phyloP scores from a whole-genome alignment of 805 yeast species.

The Lipomyces yamadae region DNA sequence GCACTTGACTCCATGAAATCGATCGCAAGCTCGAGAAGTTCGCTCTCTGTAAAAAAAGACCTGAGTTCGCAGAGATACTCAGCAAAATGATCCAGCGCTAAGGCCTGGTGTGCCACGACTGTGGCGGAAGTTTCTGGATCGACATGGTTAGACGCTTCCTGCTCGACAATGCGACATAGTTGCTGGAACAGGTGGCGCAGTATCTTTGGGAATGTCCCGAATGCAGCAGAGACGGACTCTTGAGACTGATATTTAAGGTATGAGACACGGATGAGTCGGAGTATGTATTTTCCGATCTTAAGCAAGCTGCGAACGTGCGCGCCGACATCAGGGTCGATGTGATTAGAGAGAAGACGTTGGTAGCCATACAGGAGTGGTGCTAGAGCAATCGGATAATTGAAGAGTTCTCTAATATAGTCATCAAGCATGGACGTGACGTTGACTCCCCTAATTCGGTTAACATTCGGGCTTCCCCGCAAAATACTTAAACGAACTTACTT shows the following conservation, averaged over 20 bases:
- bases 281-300: conserved; percentile 23
- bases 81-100: conserved; percentile 24
- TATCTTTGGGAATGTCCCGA: conserved; percentile 16
- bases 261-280: conserved; percentile 28
- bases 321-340: conserved; percentile 16
- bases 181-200: conserved; percentile 15
- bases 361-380: conserved; percentile 28
- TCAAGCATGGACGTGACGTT: conserved; percentile 28
- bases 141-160: conserved; percentile 4
- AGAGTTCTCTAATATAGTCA: conserved; percentile 39
- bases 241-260: conserved; percentile 32
- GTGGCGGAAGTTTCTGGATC: neutral
- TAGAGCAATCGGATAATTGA: conserved; percentile 38
- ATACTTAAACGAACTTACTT: conserved; percentile 9
- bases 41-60: conserved; percentile 46
- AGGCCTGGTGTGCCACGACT: conserved; percentile 23
- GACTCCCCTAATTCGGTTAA: neutral
- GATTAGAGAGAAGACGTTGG: conserved; percentile 24
- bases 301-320: conserved; percentile 27
- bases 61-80: conserved; percentile 25
- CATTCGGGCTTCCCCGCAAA: neutral
- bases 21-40: conserved; percentile 45
- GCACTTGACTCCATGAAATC: conserved; percentile 30
- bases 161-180: conserved; percentile 21
- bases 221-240: conserved; percentile 23